Evolutionary conservation across 257 asterid genomes (phyloP).

Genomic region (Prunella vulgaris): DNA sequence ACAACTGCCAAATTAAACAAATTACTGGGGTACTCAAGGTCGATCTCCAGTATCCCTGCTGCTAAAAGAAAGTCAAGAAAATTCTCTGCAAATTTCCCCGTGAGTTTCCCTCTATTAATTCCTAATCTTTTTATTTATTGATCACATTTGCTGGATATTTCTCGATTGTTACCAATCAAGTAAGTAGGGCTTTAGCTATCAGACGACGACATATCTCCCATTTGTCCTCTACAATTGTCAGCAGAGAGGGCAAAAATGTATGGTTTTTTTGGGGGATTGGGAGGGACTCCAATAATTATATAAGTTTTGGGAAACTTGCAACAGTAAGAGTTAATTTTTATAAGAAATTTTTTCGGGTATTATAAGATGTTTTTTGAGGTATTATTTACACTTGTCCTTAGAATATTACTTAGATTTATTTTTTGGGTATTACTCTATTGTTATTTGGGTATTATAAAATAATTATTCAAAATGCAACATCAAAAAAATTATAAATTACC

Average conservation of each 20-base stretch:
- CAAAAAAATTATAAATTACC: too few relatives aligned
- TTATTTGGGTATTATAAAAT: too few relatives aligned
- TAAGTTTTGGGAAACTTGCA: too few relatives aligned
- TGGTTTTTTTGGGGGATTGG: background rate
- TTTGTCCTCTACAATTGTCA: background rate
- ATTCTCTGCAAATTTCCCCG: conserved; percentile 75
- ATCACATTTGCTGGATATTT: background rate
- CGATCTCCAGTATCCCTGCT: conserved; percentile 79
- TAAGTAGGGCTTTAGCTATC: background rate
- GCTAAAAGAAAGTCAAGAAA: conserved; percentile 87
- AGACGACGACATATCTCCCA: background rate
- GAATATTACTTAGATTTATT: too few relatives aligned
- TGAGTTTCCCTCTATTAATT: conserved; percentile 27
- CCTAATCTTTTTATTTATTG: background rate
- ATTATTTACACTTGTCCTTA: too few relatives aligned
- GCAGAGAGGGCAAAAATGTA: background rate
- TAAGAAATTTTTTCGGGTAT: too few relatives aligned
- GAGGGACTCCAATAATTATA: too few relatives aligned
- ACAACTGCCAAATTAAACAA: too few relatives aligned
- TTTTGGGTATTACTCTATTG: too few relatives aligned
- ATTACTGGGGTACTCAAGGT: conserved; percentile 78
- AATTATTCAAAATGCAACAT: too few relatives aligned
- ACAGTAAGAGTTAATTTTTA: too few relatives aligned
- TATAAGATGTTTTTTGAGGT: too few relatives aligned
- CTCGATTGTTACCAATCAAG: background rate